Base-by-base conservation (phyloP, 805 yeast genomes). In the Starmerella riodocensis region DNA sequence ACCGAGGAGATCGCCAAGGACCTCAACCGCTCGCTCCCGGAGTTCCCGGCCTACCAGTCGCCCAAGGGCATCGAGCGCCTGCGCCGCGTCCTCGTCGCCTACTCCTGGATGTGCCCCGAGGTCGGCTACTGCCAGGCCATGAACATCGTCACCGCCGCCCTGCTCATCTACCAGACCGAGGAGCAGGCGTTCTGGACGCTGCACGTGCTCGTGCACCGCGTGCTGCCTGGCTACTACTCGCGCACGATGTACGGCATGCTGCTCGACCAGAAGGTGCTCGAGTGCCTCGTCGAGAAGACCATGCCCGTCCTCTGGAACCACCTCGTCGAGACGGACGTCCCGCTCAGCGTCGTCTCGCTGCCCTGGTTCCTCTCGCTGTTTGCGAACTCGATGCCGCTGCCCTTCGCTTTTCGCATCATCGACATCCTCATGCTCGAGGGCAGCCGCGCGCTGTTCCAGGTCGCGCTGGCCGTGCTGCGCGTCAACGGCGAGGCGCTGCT, bases 81-180 rank as follows among this genome's bases (percentile, higher is more conserved):
- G 34, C 69, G 98, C 45, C 69, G 93, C 45, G 97, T 91, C 0
- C 67, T 91, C 42, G 79, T 93, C 0, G 95, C 95, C 0, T 91
- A 86, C 54, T 82, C 95, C 0, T 91, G 97, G 96, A 82, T 80
- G 48, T 85, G 86, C 56, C 95, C 94, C 0, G 94, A 88, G 30
- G 83, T 91, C 20, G 99, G 99, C 0, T 91, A 91, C 58, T 91
- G 99, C 57, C 98, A 91, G 59, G 98, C 97, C 1, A 91, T 93
- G 98, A 91, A 91, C 56, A 91, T 91, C 37, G 69, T 64, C 12
- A 65, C 62, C 3, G 69, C 69, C 1, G 66, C 67, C 1, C 70
- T 75, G 53, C 74, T 64, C 22, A 65, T 64, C 36, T 63, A 53
- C 46, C 85, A 83, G 79, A 79, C 93, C 7, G 99, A 91, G 58